phyloP scores from a whole-genome alignment of 495 filamentous ascomycete species.

The Aspergillus homomorphus region DNA sequence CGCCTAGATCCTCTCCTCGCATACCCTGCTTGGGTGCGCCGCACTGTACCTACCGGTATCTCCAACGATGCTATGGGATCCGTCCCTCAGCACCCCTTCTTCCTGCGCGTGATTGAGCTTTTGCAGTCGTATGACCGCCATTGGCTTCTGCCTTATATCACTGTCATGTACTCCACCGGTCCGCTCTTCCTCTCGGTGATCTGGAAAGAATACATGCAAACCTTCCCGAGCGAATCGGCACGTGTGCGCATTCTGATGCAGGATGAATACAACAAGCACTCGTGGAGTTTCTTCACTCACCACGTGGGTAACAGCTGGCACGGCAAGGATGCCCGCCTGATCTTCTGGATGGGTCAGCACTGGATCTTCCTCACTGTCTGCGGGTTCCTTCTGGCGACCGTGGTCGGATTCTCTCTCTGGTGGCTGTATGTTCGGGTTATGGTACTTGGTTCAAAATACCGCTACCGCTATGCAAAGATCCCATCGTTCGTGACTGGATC shows the following conservation, averaged over 20 bases:
- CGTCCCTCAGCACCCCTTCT: constrained; percentile 79
- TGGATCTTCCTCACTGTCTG: constrained; percentile 68
- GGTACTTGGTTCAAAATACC: constrained; percentile 44
- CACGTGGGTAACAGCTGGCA: constrained; percentile 77
- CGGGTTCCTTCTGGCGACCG: constrained; percentile 58
- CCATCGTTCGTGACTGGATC: constrained; percentile 28
- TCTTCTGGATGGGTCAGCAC: constrained; percentile 78
- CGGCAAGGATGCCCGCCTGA: constrained; percentile 65
- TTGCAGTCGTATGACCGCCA: constrained; percentile 69
- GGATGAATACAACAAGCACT: constrained; percentile 65
- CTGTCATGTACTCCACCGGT: constrained; percentile 84
- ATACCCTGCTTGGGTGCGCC: constrained; percentile 80
- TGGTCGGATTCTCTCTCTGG: constrained; percentile 57
- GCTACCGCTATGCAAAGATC: constrained; percentile 41
- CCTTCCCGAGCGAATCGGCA: constrained; percentile 33
- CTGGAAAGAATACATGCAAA: constrained; percentile 72
- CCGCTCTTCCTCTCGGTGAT: constrained; percentile 81
- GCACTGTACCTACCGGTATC: constrained; percentile 77
- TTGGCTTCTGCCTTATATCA: constrained; percentile 82
- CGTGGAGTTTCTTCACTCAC: constrained; percentile 78
- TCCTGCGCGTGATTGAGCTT: constrained; percentile 66
- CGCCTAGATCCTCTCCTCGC: constrained; percentile 75
- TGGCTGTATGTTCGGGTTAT: constrained; percentile 51
- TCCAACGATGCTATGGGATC: constrained; percentile 88
- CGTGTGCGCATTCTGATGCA: constrained; percentile 57